phyloP scores from a whole-genome alignment of 805 yeast species.

The Kodamaea hsintzibuensis region DNA sequence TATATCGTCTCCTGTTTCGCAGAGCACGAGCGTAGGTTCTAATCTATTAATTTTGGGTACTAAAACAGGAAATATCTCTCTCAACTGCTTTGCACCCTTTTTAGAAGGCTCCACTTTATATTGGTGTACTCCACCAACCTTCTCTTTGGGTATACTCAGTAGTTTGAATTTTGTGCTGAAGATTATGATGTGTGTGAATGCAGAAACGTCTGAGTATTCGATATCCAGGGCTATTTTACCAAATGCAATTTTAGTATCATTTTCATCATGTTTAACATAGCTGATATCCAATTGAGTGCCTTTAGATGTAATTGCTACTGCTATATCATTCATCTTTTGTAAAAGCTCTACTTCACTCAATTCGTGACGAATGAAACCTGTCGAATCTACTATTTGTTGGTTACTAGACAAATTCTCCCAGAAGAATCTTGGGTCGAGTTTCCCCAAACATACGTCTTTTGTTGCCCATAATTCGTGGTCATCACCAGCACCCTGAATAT shows the following conservation, averaged over 20 bases:
- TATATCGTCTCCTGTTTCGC: constrained; percentile 67
- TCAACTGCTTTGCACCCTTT: constrained; percentile 63
- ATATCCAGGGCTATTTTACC: constrained; percentile 1
- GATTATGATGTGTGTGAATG: constrained; percentile 20
- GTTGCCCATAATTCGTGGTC: constrained; percentile 84
- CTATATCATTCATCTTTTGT: neutral
- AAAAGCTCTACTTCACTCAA: constrained; percentile 1
- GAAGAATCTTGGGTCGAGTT: constrained; percentile 52
- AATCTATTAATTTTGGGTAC: constrained; percentile 20
- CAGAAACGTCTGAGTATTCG: neutral
- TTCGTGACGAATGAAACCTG: constrained; percentile 6
- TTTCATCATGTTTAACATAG: neutral
- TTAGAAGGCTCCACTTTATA: constrained; percentile 43
- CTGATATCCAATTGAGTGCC: neutral
- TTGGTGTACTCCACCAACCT: constrained; percentile 12
- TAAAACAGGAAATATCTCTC: constrained; percentile 49
- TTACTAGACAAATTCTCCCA: constrained; percentile 45
- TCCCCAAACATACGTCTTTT: constrained; percentile 39
- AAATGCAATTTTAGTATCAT: constrained; percentile 5
- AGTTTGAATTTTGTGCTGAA: constrained; percentile 23
- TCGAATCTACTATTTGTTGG: constrained; percentile 20
- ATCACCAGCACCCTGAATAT: constrained; percentile 93
- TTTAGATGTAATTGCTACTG: neutral
- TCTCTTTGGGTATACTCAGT: constrained; percentile 12
- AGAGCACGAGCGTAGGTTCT: constrained; percentile 43